A percentile compares a stretch with the other conserved stretches of the same genome.
These are phyloP conservation scores for Monilinia fructigena DNA, from an alignment of 2,329 filamentous ascomycete species.

Conservation along the genomic window DNA sequence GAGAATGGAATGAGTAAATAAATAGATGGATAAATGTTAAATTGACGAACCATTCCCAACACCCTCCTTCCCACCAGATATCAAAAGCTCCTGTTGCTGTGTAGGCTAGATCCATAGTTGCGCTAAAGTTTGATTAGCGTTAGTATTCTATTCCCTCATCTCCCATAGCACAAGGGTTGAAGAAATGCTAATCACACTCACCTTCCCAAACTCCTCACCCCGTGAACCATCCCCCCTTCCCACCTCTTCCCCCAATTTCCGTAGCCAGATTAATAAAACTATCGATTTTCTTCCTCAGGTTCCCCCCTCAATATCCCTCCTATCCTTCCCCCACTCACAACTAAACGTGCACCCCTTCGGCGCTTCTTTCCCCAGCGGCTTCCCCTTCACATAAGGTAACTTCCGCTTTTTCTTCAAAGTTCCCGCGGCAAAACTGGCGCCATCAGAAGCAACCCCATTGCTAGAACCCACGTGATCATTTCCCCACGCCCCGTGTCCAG, in stretches of 20 bases:
- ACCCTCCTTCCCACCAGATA: constrained; percentile 81
- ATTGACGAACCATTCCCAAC: constrained; percentile 68
- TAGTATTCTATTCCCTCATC: background rate
- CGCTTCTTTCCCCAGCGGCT: constrained; percentile 61
- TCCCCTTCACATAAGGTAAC: constrained; percentile 62
- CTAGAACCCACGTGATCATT: constrained; percentile 28
- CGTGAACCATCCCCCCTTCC: constrained; percentile 79
- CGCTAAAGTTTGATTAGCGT: constrained; percentile 46
- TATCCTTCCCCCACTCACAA: constrained; percentile 79
- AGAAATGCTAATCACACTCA: constrained; percentile 32
- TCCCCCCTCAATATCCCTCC: constrained; percentile 65
- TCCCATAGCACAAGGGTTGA: no score
- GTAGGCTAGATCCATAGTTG: constrained; percentile 72
- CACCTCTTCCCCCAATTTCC: constrained; percentile 60
- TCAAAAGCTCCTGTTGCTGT: constrained; percentile 73
- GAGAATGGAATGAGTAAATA: no score
- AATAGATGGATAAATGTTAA: background rate
- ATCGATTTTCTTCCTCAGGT: constrained; percentile 69
- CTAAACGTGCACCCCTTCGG: constrained; percentile 70
- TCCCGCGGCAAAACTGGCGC: background rate
- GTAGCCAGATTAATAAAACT: constrained; percentile 74
- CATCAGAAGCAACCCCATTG: background rate
- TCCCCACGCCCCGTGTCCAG: constrained; percentile 61
- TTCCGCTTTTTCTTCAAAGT: constrained; percentile 51
- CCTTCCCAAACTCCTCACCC: constrained; percentile 67